Evolutionary conservation across 257 asterid genomes (phyloP).

Genomic region (Primulina huaijiensis): DNA sequence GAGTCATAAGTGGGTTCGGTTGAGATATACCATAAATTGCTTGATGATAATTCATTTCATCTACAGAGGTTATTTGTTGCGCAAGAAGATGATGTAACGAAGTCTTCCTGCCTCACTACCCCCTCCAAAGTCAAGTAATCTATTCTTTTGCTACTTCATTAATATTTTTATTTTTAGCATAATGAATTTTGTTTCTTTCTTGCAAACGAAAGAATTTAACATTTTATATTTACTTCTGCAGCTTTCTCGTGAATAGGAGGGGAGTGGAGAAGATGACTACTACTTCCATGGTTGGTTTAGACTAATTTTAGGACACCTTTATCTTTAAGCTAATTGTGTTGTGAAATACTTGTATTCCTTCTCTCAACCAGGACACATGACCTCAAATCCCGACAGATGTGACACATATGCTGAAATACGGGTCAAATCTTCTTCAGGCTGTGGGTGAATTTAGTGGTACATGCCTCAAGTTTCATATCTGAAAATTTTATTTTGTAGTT

Average conservation of each 20-base stretch:
- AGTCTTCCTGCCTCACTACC: conserved; percentile 73
- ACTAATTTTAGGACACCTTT: conserved; percentile 8
- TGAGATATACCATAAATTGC: conserved; percentile 9
- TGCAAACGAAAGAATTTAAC: conserved; percentile 14
- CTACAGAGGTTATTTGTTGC: conserved; percentile 77
- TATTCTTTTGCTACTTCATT: conserved; percentile 7
- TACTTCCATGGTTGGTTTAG: conserved; percentile 48
- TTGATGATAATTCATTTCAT: conserved; percentile 26
- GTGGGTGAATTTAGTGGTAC: conserved; percentile 85
- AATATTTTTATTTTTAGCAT: conserved; percentile 4
- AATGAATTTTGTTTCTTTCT: conserved; percentile 2
- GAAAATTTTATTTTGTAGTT: conserved; percentile 15
- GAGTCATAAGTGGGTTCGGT: no score
- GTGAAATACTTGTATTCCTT: conserved; percentile 9
- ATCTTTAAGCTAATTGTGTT: conserved; percentile 6
- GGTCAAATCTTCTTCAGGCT: conserved; percentile 88
- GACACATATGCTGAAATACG: conserved; percentile 62
- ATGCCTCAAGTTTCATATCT: conserved; percentile 16
- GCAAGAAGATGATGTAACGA: conserved; percentile 62
- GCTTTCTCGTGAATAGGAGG: conserved; percentile 84
- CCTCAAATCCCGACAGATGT: conserved; percentile 79
- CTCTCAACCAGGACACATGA: conserved; percentile 61
- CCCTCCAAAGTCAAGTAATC: conserved; percentile 81
- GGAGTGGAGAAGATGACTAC: conserved; percentile 71
- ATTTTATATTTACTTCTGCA: conserved; percentile 42